Conservation (phyloP, 2,329 filamentous ascomycete genomes). For the Pseudonectria buxi region DNA sequence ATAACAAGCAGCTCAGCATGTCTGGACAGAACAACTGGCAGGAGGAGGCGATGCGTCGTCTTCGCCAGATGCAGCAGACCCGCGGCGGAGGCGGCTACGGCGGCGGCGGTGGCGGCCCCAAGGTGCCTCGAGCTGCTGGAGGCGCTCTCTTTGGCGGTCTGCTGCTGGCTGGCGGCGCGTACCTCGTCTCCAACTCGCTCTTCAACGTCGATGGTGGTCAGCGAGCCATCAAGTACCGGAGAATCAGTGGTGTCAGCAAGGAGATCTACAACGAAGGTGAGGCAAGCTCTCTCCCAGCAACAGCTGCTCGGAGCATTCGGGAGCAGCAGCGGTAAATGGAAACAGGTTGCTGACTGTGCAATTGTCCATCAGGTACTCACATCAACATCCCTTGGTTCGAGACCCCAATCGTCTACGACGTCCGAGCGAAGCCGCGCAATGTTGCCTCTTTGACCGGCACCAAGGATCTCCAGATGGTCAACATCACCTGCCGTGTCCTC, state of each 20-base stretch:
- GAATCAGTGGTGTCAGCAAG: conserved; percentile 85
- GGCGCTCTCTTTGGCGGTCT: conserved; percentile 35
- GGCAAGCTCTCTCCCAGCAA: no score
- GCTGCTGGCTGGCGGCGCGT: conserved; percentile 41
- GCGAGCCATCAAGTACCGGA: conserved; percentile 96
- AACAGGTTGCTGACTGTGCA: conserved; percentile 8
- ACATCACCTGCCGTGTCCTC: conserved; percentile 99
- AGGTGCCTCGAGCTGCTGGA: conserved; percentile 34
- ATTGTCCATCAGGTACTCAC: conserved; percentile 65
- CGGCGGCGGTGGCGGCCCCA: conserved; percentile 36
- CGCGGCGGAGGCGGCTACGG: conserved; percentile 35
- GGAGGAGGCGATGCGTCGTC: conserved; percentile 45
- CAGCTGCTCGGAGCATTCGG: conserved; percentile 9
- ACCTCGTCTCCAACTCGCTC: conserved; percentile 53
- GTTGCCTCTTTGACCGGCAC: conserved; percentile 95
- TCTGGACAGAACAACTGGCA: conserved; percentile 34
- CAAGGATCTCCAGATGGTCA: conserved; percentile 99
- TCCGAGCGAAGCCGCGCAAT: conserved; percentile 94
- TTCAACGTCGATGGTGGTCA: conserved; percentile 96
- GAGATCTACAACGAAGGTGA: conserved; percentile 94
- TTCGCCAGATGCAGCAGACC: conserved; percentile 42
- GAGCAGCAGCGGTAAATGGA: conserved; percentile 2
- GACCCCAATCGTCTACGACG: conserved; percentile 93
- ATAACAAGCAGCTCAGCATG: conserved; percentile 18
- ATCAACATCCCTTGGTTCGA: conserved; percentile 95